These are phyloP conservation scores for Umbelopsis sp. DNA, from an alignment of 371 early-diverging fungal species.

Conservation along the genomic window DNA sequence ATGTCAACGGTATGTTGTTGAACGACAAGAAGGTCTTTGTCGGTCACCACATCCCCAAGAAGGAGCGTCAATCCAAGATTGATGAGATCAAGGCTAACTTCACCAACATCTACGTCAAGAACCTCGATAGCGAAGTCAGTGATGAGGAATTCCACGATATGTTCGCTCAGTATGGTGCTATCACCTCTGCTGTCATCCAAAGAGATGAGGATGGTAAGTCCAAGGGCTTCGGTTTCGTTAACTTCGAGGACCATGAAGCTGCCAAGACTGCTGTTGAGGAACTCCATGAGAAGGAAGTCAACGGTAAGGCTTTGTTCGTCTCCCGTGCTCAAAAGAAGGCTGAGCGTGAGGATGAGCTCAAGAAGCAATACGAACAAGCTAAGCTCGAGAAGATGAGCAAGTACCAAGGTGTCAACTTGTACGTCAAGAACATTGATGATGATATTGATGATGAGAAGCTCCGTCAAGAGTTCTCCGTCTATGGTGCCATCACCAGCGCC, in stretches of 20 bases:
- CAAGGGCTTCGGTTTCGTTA: constrained; percentile 89
- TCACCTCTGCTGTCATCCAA: constrained; percentile 70
- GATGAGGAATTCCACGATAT: constrained; percentile 74
- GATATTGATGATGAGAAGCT: constrained; percentile 83
- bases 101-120: constrained; percentile 95
- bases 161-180: constrained; percentile 77
- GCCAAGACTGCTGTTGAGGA: constrained; percentile 84
- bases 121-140: constrained; percentile 73
- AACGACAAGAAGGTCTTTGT: constrained; percentile 89
- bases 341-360: constrained; percentile 91
- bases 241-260: constrained; percentile 82
- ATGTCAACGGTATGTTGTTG: constrained; percentile 92
- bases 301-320: constrained; percentile 85
- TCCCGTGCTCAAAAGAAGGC: constrained; percentile 93
- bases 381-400: constrained; percentile 85
- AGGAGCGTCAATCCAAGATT: constrained; percentile 79
- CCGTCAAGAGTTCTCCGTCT: constrained; percentile 85
- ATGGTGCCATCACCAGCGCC: constrained; percentile 86
- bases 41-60: constrained; percentile 80
- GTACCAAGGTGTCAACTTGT: constrained; percentile 92
- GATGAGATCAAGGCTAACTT: constrained; percentile 79
- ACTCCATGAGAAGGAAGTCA: constrained; percentile 79
- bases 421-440: constrained; percentile 93
- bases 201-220: constrained; percentile 73
- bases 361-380: constrained; percentile 81